phyloP scores from a whole-genome alignment of 805 yeast species.

The Candida rishiriensis region DNA sequence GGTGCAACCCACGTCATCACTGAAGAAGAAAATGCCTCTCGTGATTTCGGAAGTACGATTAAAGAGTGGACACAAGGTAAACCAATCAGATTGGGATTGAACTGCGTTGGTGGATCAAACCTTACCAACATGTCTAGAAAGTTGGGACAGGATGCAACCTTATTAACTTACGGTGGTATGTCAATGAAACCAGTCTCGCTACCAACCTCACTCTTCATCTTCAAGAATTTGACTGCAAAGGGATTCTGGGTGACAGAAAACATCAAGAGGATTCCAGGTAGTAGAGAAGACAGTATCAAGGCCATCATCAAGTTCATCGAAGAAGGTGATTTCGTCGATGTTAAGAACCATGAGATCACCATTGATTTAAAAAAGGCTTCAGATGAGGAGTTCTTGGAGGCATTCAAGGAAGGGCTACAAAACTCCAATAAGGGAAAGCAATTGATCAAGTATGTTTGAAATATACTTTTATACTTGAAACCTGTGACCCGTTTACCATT shows the following conservation, averaged over 20 bases:
- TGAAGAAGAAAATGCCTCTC: constrained; percentile 74
- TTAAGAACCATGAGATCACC: constrained; percentile 39
- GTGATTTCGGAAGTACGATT: constrained; percentile 58
- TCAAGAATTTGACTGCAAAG: constrained; percentile 76
- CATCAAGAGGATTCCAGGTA: constrained; percentile 53
- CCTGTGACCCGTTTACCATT: too few relatives aligned
- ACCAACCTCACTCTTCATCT: constrained; percentile 85
- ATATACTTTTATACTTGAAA: too few relatives aligned
- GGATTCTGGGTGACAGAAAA: constrained; percentile 93
- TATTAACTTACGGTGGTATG: constrained; percentile 97
- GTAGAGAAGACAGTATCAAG: constrained; percentile 50
- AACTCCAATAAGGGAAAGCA: constrained; percentile 42
- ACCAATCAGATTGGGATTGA: constrained; percentile 71
- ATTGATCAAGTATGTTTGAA: constrained; percentile 30
- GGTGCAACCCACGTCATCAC: constrained; percentile 92
- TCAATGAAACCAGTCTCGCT: constrained; percentile 90
- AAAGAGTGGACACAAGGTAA: constrained; percentile 48
- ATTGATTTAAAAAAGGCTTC: constrained; percentile 28
- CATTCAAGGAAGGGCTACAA: constrained; percentile 41
- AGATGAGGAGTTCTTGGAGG: constrained; percentile 38
- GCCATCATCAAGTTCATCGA: constrained; percentile 56
- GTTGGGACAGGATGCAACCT: constrained; percentile 63
- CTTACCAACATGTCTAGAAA: constrained; percentile 81
- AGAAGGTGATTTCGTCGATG: constrained; percentile 47
- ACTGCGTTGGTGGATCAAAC: constrained; percentile 91